Percentiles rank a stretch among this genome's conserved stretches.
phyloP scores from a whole-genome alignment of 2,329 filamentous ascomycete species.

The Cladophialophora yegresii region DNA sequence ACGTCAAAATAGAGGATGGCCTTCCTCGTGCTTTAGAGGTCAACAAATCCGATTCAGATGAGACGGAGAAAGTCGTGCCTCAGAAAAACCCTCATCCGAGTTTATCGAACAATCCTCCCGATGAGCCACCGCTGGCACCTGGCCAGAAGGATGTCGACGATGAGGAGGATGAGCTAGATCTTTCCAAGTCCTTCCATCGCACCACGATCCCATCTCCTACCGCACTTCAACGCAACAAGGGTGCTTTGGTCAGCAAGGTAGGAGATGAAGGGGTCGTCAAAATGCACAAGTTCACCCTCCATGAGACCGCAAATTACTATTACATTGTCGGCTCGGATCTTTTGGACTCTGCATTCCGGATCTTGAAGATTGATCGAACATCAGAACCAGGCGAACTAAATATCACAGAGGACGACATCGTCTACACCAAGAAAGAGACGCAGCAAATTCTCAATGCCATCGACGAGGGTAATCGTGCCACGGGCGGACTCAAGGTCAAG shows the following conservation, averaged over 20 bases:
- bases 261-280: constrained; percentile 52
- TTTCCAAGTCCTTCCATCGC: constrained; percentile 50
- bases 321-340: constrained; percentile 94
- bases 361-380: constrained; percentile 92
- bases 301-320: constrained; percentile 90
- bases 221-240: constrained; percentile 44
- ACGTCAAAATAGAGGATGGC: constrained; percentile 5
- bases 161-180: constrained; percentile 49
- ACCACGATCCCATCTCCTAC: constrained; percentile 43
- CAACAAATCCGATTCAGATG: constrained; percentile 18
- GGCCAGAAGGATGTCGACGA: constrained; percentile 42
- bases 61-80: constrained; percentile 22
- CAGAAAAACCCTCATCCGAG: constrained; percentile 24
- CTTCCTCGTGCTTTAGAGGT: constrained; percentile 10
- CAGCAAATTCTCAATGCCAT: constrained; percentile 90
- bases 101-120: constrained; percentile 40
- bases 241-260: constrained; percentile 42
- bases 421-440: constrained; percentile 91
- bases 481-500: constrained; percentile 84
- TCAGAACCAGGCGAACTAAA: constrained; percentile 75
- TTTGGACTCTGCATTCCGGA: constrained; percentile 81
- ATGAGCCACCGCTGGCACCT: constrained; percentile 39
- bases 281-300: constrained; percentile 97
- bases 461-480: constrained; percentile 88
- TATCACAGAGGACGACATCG: constrained; percentile 89